Conservation (phyloP, 371 early-diverging fungal species). For the Rhizomucor pusillus region DNA sequence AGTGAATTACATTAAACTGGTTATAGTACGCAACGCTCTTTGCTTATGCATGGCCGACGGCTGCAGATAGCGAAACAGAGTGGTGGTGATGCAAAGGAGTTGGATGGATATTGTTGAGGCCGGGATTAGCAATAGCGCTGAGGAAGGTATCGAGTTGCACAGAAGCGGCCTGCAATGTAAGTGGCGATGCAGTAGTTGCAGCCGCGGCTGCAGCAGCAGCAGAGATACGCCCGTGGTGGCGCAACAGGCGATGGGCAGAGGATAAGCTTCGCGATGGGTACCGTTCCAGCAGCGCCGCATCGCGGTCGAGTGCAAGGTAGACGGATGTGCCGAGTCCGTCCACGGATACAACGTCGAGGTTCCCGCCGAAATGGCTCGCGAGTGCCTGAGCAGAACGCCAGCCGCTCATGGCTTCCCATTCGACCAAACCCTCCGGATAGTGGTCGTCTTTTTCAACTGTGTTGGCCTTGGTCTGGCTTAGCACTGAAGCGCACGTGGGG, state of each 20-base stretch:
- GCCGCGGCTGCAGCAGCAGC: conserved; percentile 20
- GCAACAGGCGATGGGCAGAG: conserved; percentile 29
- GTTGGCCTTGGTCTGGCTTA: conserved; percentile 48
- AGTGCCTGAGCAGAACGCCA: conserved; percentile 39
- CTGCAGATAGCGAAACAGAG: conserved; percentile 35
- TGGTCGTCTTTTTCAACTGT: conserved; percentile 24
- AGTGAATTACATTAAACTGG: no score
- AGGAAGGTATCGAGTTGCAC: conserved; percentile 17
- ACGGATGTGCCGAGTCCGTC: conserved; percentile 76
- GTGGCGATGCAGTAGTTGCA: conserved; percentile 5
- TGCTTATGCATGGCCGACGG: conserved; percentile 25
- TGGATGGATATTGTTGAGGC: conserved; percentile 1
- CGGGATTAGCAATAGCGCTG: conserved; percentile 9
- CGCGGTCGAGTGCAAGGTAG: conserved; percentile 69
- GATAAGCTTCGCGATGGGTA: conserved; percentile 36
- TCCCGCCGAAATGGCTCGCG: conserved; percentile 75
- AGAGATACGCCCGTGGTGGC: conserved; percentile 32
- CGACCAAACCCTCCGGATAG: conserved; percentile 11
- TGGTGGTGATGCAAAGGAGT: conserved; percentile 16
- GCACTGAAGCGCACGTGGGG: conserved; percentile 44
- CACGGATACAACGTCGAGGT: conserved; percentile 66
- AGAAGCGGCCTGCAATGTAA: conserved; percentile 14
- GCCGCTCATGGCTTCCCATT: conserved; percentile 26
- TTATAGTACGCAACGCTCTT: neutral
- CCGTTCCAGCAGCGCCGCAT: conserved; percentile 48